Base-by-base conservation (phyloP, 2,329 filamentous ascomycete genomes). In the Alternaria sp. region DNA sequence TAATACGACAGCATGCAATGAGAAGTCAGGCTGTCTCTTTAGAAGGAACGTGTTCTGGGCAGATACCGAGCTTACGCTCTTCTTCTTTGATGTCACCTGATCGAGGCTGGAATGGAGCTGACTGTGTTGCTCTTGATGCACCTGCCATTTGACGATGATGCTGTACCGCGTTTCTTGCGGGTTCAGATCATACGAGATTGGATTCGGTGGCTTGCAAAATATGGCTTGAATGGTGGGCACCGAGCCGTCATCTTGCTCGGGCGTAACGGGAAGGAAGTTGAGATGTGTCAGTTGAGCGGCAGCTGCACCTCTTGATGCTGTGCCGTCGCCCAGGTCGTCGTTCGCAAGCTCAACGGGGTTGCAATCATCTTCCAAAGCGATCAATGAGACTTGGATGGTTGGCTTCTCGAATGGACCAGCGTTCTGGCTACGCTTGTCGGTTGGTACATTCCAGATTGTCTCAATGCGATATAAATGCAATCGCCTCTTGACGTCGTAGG, bases 101-200 rank as follows among this genome's bases (percentile, higher is more conserved):
- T 93, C 91, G 76, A 97, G 95, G 12, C 90, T 91, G 2, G 90
- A 82, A 74, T 96, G 91, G 8, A 96, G 81, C 10, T 82, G 71
- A 28, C 73, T 84, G 66, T 90, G 88, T n/a, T 86, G 81, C 51
- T 88, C 85, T 30, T 91, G 88, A 30, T 86, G 85, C 10, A 95
- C 77, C 69, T 96, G 90, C 95, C 95, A 98, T 65, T 91, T 87
- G 66, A 93, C 90, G 65, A 98, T 85, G 44, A 94, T 87, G 69
- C 90, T 97, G 69, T 91, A 88, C 0, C 88, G 83, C 30, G 89
- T 88, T 67, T 90, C 88, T 45, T 86, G 85, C 57, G 87, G 89
- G 28, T 89, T 85, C 28, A 85, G 81, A 56, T 81, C 81, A 15
- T 75, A 68, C 15, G 74, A 66, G 8, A 75, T 64, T 10, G 75